These are phyloP conservation scores for Tricladium varicosporioides DNA, from an alignment of 2,329 filamentous ascomycete species.

Conservation along the genomic window DNA sequence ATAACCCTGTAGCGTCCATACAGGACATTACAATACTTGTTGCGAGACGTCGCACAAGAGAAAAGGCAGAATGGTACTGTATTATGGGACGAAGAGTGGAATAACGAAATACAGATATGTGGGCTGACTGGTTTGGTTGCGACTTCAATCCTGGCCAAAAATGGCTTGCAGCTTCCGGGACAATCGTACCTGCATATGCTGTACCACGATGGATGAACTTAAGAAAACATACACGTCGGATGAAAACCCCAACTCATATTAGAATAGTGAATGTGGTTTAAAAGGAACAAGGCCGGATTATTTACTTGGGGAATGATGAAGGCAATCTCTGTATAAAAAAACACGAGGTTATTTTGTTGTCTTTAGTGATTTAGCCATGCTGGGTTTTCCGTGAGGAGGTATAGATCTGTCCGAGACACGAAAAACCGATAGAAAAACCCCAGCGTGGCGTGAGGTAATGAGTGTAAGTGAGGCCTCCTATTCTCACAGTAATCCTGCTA, in stretches of 20 bases:
- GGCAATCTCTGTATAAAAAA: too few species aligned
- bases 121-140: neutral
- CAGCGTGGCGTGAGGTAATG: neutral
- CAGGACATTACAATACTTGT: neutral
- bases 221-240: neutral
- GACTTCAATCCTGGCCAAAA: neutral
- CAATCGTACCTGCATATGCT: neutral
- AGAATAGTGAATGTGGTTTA: too few species aligned
- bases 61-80: neutral
- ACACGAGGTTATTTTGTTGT: neutral
- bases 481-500: too few species aligned
- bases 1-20: neutral
- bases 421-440: neutral
- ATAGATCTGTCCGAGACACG: neutral
- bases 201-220: neutral
- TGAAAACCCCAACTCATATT: too few species aligned
- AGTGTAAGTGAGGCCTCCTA: neutral
- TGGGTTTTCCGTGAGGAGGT: neutral
- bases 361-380: neutral
- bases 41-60: neutral
- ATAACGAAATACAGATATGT: too few species aligned
- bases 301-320: too few species aligned
- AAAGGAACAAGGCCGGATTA: too few species aligned
- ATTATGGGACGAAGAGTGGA: neutral
- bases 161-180: neutral